Base-by-base conservation (phyloP, 352 stramenopile genomes). In the Lagenidium sp. region DNA sequence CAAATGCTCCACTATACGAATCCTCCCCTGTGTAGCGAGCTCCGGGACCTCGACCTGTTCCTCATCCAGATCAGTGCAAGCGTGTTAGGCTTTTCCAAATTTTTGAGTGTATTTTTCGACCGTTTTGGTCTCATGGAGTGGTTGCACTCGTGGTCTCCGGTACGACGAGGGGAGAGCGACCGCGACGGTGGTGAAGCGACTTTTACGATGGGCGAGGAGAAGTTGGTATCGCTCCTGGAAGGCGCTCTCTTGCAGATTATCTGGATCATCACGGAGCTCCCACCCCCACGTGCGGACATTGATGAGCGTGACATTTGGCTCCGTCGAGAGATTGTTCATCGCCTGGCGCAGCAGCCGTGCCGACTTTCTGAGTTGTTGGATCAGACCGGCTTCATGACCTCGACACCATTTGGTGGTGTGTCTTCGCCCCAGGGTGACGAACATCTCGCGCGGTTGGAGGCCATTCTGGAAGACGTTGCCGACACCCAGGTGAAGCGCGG, bases 271-370 rank as follows among this genome's bases (percentile, higher is more conserved):
- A 95, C 84, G 1, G 84, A 96, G 54, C 47, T 95, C 4, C 85
- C 79, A 6, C 68, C 73, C 3, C 70, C 76, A 4, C 56, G 77
- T 13, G 59, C 81, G 24, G 65, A 62, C 13, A 83, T 88, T 41
- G 58, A 87, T 29, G 55, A 70, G 25, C 55, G 53, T 25, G 77
- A 83, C 28, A 71, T 58, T 13, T 71, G 82, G 24, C 63, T 97
- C 26, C 75, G 83, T 7, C 67, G 87, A 16, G 84, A 97, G 44
- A 72, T 97, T 36, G 70, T 97, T 4, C 87, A 97, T 57, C 65
- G 78, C 1, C 44, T 96, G 20, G 74, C 70, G 15, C 64, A 85
- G 42, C 63, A 85, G 11, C 71, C 79, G n/a, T 89, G 67, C 18
- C 60, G 70, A 12, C 41, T 85, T 15, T 93, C 80, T 1, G 70